Base-by-base conservation (phyloP, 805 yeast genomes). In the Saccharomycopsis amapae region DNA sequence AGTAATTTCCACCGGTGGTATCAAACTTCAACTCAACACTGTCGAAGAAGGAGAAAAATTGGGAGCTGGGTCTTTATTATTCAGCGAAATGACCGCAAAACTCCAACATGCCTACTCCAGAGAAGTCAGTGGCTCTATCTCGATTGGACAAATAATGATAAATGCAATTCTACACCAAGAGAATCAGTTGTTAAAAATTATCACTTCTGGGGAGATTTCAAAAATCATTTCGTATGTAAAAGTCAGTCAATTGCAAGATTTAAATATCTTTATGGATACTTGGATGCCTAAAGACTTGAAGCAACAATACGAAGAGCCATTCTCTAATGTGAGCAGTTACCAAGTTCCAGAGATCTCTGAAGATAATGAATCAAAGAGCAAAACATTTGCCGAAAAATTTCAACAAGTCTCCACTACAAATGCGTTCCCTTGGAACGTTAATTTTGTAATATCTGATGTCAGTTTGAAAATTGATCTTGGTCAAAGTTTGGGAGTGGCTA, bases 61-160 rank as follows among this genome's bases (percentile, higher is more conserved):
- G 2, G 48, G 78, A 9, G 61, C 73, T 2, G 60, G 74, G 3
- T 59, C 78, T 0, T 58, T 79, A 2, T 68, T 71, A 13, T 51
- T 87, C 15, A 68, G 71, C n/a, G 69, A 76, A 2, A 62, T 87
- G 3, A 68, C 75, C 18, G 84, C 90, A 0, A 79, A 89, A 0
- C 65, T 93, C 30, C 96, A 87, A 56, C 98, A 93, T 61, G 79
- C 85, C 13, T 93, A 86, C 58, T 90, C 97, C 0, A 75, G 95
- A 51, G 96, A 87, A 52, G 73, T 83, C 0, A 87, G 95, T 67
- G 95, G 94, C 0, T 79, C 84, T 2, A 61, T 85, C 24, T 54
- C 59, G 1, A 51, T 77, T 6, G 69, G 76, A 15, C 66, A 71
- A 36, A 58, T 81, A 9, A 57, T 78, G 39, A 26, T 77, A 10